A percentile compares a stretch with the other conserved stretches of the same genome.
Evolutionary conservation across 2,329 filamentous ascomycete genomes (phyloP).

Genomic region (Hymenoscyphus albidus): DNA sequence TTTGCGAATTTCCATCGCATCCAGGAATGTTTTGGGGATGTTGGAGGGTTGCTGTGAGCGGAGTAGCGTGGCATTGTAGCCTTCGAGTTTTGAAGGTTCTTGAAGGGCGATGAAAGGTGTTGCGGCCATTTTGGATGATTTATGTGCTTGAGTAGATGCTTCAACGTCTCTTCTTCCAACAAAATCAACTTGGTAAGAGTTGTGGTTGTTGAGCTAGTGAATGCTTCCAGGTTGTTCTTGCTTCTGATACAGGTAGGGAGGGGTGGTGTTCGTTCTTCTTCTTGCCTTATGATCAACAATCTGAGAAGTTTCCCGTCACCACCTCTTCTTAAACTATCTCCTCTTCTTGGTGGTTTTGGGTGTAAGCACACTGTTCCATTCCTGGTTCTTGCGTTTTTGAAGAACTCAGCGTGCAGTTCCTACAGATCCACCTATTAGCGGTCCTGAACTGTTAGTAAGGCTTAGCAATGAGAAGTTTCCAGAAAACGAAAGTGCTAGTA

Average conservation of each 20-base stretch:
- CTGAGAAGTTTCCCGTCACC: neutral
- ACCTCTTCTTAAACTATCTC: neutral
- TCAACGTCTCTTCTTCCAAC: neutral
- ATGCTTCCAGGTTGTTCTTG: neutral
- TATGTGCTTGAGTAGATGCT: neutral
- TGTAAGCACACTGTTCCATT: slow-evolving; percentile 5
- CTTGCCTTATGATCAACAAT: neutral
- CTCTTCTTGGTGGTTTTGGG: slow-evolving; percentile 5
- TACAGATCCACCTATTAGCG: neutral
- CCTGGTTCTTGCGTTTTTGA: neutral
- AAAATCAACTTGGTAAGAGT: too few relatives aligned
- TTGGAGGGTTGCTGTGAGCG: slow-evolving; percentile 43
- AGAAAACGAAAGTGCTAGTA: neutral
- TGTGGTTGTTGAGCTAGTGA: too few relatives aligned
- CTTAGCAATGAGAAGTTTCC: neutral
- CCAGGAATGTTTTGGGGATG: slow-evolving; percentile 55
- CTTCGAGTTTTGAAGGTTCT: slow-evolving; percentile 46
- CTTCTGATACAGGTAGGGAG: neutral
- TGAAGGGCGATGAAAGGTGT: slow-evolving; percentile 33
- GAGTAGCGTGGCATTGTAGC: slow-evolving; percentile 42
- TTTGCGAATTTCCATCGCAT: slow-evolving; percentile 60
- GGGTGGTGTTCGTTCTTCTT: neutral
- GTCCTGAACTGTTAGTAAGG: neutral
- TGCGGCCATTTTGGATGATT: slow-evolving; percentile 23
- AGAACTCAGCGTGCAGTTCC: neutral